Percentiles rank a stretch among this genome's conserved stretches.
Evolutionary conservation across 768 basidiomycete genomes (phyloP).

Genomic region (Mycena kentingensis): DNA sequence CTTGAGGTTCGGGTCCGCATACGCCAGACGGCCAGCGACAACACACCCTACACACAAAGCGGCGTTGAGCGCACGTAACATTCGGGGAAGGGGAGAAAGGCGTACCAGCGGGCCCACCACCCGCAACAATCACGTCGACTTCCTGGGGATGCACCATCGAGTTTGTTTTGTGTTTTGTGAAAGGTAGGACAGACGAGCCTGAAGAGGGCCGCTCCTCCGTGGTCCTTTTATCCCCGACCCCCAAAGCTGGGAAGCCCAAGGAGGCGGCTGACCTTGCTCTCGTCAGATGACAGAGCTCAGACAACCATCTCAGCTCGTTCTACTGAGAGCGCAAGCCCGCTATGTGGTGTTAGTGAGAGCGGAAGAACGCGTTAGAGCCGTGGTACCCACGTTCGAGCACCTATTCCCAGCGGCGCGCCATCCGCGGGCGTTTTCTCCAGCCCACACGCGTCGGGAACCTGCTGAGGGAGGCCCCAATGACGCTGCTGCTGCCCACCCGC

Average conservation of each 20-base stretch:
- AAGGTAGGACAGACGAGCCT: constrained; percentile 5
- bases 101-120: constrained; percentile 66
- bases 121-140: constrained; percentile 71
- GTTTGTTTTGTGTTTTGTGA: neutral
- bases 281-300: constrained; percentile 21
- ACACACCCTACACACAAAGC: constrained; percentile 49
- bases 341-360: constrained; percentile 19
- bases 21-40: constrained; percentile 68
- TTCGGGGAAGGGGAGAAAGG: neutral
- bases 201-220: neutral
- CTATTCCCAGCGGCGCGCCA: neutral
- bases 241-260: constrained; percentile 13
- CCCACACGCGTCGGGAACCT: neutral
- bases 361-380: constrained; percentile 7
- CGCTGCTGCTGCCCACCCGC: too few relatives aligned
- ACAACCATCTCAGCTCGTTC: constrained; percentile 10
- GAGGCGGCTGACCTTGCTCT: constrained; percentile 17
- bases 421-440: neutral
- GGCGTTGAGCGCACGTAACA: neutral
- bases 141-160: constrained; percentile 63
- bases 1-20: constrained; percentile 70
- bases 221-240: constrained; percentile 11
- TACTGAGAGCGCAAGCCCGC: neutral
- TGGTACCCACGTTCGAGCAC: constrained; percentile 18
- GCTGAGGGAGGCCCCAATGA: neutral